Conservation (phyloP, 352 stramenopile species). For the Globisporangium echinulatum region DNA sequence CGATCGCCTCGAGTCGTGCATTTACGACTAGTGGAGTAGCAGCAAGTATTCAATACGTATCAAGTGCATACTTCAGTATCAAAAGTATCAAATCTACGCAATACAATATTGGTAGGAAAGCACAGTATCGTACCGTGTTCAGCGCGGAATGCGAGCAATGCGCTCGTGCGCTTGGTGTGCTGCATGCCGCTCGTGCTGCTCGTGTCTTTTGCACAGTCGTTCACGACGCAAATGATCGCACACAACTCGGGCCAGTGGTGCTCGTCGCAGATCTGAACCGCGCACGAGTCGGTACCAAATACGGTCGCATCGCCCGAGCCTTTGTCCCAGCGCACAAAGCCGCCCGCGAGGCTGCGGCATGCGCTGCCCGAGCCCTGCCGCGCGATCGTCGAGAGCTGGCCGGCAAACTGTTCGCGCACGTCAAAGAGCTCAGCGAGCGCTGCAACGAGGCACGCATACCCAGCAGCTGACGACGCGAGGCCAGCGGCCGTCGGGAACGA, state of each 20-base stretch:
- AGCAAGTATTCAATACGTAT: neutral
- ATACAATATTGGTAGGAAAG: neutral
- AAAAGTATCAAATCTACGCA: neutral
- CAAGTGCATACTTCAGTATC: neutral
- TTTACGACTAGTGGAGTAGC: slow-evolving; percentile 52
- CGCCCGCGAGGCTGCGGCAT: slow-evolving; percentile 94
- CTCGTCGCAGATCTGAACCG: slow-evolving; percentile 78
- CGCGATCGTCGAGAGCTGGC: slow-evolving; percentile 90
- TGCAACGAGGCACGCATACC: slow-evolving; percentile 93
- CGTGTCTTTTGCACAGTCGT: slow-evolving; percentile 95
- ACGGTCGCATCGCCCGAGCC: slow-evolving; percentile 51
- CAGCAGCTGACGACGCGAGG: slow-evolving; percentile 95
- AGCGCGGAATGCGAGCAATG: slow-evolving; percentile 86
- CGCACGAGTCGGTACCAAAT: slow-evolving; percentile 70
- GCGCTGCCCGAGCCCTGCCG: slow-evolving; percentile 94
- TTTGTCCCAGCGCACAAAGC: slow-evolving; percentile 96
- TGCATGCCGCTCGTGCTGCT: slow-evolving; percentile 95
- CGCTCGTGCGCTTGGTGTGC: slow-evolving; percentile 90
- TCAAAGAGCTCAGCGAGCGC: slow-evolving; percentile 88
- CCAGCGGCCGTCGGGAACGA: slow-evolving; percentile 98
- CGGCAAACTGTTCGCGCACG: slow-evolving; percentile 82
- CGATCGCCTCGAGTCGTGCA: slow-evolving; percentile 82
- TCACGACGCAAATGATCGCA: slow-evolving; percentile 95
- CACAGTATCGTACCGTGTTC: slow-evolving; percentile 18
- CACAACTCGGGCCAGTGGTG: slow-evolving; percentile 92